Percentiles rank a stretch among this genome's conserved stretches.
Evolutionary conservation across 371 early-diverging fungal genomes (phyloP).

Genomic region (Synchytrium microbalum): DNA sequence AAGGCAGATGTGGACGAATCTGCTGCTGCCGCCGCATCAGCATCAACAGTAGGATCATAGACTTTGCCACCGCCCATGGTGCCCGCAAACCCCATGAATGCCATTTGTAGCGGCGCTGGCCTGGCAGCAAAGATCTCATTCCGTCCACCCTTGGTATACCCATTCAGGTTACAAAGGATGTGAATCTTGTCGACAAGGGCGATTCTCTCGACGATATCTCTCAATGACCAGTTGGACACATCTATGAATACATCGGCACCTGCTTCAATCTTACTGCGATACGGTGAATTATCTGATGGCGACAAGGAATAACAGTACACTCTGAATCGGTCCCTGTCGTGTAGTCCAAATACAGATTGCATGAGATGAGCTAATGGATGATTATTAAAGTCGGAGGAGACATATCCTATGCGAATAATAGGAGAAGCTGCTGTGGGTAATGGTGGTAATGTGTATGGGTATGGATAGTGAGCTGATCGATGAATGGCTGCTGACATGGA

Average conservation of each 20-base stretch:
- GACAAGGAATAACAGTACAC: constrained; percentile 81
- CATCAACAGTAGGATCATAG: constrained; percentile 13
- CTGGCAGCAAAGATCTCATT: constrained; percentile 91
- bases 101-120: constrained; percentile 79
- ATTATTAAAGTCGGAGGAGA: constrained; percentile 87
- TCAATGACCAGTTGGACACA: constrained; percentile 63
- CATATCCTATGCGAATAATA: constrained; percentile 64
- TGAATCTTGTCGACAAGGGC: constrained; percentile 67
- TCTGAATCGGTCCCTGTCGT: constrained; percentile 58
- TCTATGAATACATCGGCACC: constrained; percentile 73
- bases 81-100: constrained; percentile 91
- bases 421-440: constrained; percentile 41
- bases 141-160: constrained; percentile 88
- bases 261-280: constrained; percentile 72
- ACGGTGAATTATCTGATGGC: constrained; percentile 62
- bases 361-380: constrained; percentile 87
- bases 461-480: constrained; percentile 21
- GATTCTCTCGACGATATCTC: constrained; percentile 64
- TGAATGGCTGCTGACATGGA: neutral
- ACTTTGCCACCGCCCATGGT: constrained; percentile 68
- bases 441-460: constrained; percentile 60
- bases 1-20: neutral
- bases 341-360: constrained; percentile 91
- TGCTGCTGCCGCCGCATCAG: neutral
- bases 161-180: constrained; percentile 82